Evolutionary conservation across 2,329 filamentous ascomycete genomes (phyloP).

Genomic region (Neonectria hederae): DNA sequence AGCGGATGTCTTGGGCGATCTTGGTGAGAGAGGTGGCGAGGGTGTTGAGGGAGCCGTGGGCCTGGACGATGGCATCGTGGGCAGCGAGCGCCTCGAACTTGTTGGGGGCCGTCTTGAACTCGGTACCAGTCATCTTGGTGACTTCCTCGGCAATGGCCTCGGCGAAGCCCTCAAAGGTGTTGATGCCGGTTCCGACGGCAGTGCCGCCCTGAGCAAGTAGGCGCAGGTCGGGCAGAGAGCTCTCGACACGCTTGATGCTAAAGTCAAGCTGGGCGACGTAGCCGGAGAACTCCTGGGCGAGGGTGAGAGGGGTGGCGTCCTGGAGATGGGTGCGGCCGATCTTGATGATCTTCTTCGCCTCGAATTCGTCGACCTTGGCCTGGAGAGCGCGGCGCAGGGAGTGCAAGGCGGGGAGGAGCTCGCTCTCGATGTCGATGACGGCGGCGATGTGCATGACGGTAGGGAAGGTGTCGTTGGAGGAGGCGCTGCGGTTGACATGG

Average conservation of each 20-base stretch:
- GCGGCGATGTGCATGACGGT: conserved; percentile 99
- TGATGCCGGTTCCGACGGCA: conserved; percentile 95
- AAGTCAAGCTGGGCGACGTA: conserved; percentile 85
- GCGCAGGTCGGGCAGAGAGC: conserved; percentile 82
- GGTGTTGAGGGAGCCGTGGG: conserved; percentile 92
- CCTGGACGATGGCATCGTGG: conserved; percentile 95
- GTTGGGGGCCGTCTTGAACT: conserved; percentile 97
- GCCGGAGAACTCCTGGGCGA: conserved; percentile 97
- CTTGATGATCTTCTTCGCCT: conserved; percentile 92
- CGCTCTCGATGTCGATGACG: conserved; percentile 88
- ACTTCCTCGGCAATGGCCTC: conserved; percentile 93
- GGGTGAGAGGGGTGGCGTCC: conserved; percentile 93
- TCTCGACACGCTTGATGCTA: conserved; percentile 87
- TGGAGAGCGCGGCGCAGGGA: conserved; percentile 86
- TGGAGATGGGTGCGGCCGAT: conserved; percentile 98
- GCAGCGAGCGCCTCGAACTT: conserved; percentile 98
- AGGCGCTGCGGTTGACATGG: conserved; percentile 99
- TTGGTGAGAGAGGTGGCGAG: conserved; percentile 92
- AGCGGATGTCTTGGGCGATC: conserved; percentile 97
- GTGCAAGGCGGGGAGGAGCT: conserved; percentile 83
- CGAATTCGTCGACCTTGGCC: conserved; percentile 88
- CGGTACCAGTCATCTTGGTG: conserved; percentile 87
- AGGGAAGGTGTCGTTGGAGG: conserved; percentile 98
- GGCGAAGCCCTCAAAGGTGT: conserved; percentile 96
- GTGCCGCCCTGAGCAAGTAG: conserved; percentile 95